Percentiles rank a stretch among this genome's conserved stretches.
Conservation (phyloP, 805 yeast species). For the Myxozyma lipomycoides region DNA sequence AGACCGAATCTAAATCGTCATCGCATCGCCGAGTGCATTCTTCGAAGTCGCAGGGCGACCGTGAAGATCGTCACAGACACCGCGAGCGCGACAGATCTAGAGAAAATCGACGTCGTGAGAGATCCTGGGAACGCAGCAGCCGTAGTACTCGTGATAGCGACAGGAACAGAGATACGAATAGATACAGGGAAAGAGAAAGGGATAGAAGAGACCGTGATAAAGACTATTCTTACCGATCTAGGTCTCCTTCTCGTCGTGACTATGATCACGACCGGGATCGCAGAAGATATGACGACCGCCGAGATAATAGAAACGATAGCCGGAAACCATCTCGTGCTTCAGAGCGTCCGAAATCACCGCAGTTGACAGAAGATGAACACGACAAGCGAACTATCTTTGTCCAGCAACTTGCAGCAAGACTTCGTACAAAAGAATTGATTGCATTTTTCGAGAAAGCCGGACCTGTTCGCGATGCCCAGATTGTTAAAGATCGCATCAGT, state of each 20-base stretch:
- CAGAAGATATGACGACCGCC: constrained; percentile 1
- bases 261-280: constrained; percentile 5
- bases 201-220: constrained; percentile 13
- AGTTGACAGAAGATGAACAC: constrained; percentile 32
- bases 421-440: constrained; percentile 34
- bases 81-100: too few relatives aligned
- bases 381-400: constrained; percentile 39
- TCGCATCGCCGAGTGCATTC: too few relatives aligned
- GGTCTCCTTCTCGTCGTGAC: constrained; percentile 15
- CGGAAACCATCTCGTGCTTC: not conserved
- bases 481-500: constrained; percentile 36
- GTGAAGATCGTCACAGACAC: too few relatives aligned
- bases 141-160: too few relatives aligned
- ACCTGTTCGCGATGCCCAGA: constrained; percentile 37
- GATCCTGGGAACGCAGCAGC: constrained; percentile 15
- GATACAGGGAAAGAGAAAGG: constrained; percentile 17
- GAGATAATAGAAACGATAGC: constrained; percentile 2
- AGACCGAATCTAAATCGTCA: too few relatives aligned
- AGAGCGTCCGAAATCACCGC: constrained; percentile 18
- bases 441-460: constrained; percentile 38
- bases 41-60: too few relatives aligned
- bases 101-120: constrained; percentile 10
- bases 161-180: constrained; percentile 5
- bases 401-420: constrained; percentile 36
- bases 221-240: constrained; percentile 4